Base-by-base conservation (phyloP, 805 yeast genomes). In the Cyberlindnera xylosilytica region DNA sequence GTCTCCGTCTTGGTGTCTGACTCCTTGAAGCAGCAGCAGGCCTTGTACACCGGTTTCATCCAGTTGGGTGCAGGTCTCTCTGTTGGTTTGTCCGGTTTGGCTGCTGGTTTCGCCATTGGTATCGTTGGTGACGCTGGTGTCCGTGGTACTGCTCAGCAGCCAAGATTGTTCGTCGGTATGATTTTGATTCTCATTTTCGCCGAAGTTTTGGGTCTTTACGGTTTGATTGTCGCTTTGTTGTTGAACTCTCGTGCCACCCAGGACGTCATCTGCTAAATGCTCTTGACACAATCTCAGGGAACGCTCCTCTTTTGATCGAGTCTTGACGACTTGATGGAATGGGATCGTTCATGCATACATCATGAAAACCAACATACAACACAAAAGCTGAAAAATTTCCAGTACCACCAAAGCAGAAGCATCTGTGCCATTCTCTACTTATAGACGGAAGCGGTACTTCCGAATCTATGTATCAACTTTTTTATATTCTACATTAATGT, bases 81-180 rank as follows among this genome's bases (percentile, higher is more conserved):
- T 39, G 99, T 91, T 54, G 99, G 99, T 63, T 77, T 91, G 57
- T 84, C 96, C 50, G 97, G 98, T 67, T 78, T 91, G 64, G 97
- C 98, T 63, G 97, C 97, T 53, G 99, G 99, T 57, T 91, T 88
- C 63, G 97, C 99, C 67, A 91, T 91, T 72, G 99, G 99, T 73
- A 91, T 91, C 56, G 99, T 91, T 56, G 99, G 99, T 68, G 99
- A 91, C 67, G 97, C 96, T 45, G 99, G 99, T 78, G 98, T 91
- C 45, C 87, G 98, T 76, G 96, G 97, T 70, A 83, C 90, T 54
- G 93, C 96, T 51, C 97, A 90, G 70, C 99, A 91, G 73, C 97
- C 97, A 66, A 86, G 97, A 77, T 79, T 91, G 63, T 91, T 91
- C 69, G 98, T 91, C 53, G 98, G 98, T 68, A 91, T 91, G 95